Conservation (phyloP, 2,329 filamentous ascomycete genomes). For the Amesomyces nigricolor region DNA sequence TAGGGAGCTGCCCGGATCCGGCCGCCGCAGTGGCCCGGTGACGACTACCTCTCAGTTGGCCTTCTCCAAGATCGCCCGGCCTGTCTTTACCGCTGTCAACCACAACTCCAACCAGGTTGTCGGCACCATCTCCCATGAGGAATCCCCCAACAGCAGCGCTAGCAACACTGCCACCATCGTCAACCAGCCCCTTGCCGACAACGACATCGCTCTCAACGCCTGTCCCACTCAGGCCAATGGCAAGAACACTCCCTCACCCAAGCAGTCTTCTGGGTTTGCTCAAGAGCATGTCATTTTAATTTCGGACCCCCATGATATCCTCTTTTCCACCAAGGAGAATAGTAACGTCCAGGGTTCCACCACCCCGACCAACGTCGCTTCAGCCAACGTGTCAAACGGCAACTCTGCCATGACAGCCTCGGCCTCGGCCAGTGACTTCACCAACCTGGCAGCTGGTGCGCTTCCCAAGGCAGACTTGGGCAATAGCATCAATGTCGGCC, state of each 20-base stretch:
- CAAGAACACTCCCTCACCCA: too few species aligned
- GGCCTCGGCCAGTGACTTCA: background rate
- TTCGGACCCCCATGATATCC: too few species aligned
- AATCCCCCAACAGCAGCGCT: background rate
- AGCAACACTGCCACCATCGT: background rate
- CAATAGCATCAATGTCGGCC: slow-evolving; percentile 1
- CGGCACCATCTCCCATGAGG: background rate
- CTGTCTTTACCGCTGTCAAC: background rate
- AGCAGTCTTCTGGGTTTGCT: too few species aligned
- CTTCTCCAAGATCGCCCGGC: background rate
- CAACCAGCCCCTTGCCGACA: background rate
- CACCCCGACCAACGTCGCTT: background rate
- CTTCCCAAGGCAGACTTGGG: background rate
- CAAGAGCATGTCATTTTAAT: too few species aligned
- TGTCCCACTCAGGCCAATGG: too few species aligned
- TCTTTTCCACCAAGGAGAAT: too few species aligned
- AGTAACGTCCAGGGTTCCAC: too few species aligned
- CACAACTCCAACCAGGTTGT: background rate
- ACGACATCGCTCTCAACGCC: background rate
- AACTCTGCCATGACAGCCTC: background rate
- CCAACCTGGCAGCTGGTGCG: background rate
- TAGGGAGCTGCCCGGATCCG: background rate
- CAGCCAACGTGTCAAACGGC: background rate
- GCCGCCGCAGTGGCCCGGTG: background rate
- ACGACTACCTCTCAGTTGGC: background rate